phyloP scores from a whole-genome alignment of 2,329 filamentous ascomycete species.

The Hymenoscyphus fructigenus region DNA sequence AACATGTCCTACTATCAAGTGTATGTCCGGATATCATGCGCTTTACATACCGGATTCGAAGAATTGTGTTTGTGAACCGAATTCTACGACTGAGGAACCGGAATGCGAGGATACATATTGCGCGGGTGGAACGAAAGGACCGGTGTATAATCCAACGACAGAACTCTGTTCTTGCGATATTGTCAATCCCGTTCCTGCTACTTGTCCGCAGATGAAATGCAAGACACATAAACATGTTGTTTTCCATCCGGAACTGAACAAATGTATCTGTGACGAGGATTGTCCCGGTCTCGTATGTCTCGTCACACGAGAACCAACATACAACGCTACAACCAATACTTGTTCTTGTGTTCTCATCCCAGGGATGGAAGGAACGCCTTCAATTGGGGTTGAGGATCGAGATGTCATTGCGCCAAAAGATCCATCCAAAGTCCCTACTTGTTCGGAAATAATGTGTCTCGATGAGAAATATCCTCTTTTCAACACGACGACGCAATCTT shows the following conservation, averaged over 20 bases:
- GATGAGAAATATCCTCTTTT: conserved; percentile 13
- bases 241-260: conserved; percentile 21
- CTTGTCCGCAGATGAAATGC: conserved; percentile 26
- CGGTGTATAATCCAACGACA: conserved; percentile 9
- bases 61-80: background rate
- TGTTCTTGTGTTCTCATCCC: conserved; percentile 23
- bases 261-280: conserved; percentile 22
- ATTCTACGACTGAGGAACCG: background rate
- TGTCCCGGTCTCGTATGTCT: conserved; percentile 26
- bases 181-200: conserved; percentile 10
- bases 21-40: background rate
- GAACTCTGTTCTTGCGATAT: conserved; percentile 25
- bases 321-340: conserved; percentile 17
- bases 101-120: conserved; percentile 5
- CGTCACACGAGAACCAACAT: conserved; percentile 15
- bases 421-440: background rate
- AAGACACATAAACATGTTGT: conserved; percentile 19
- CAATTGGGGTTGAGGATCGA: no score
- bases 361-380: conserved; percentile 14
- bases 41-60: background rate
- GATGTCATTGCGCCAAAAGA: no score
- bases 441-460: conserved; percentile 13
- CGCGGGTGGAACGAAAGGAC: conserved; percentile 16
- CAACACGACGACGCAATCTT: conserved; percentile 12
- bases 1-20: conserved; percentile 11